phyloP scores from a whole-genome alignment of 2,329 filamentous ascomycete genomes.

The Apiospora saccharicola region DNA sequence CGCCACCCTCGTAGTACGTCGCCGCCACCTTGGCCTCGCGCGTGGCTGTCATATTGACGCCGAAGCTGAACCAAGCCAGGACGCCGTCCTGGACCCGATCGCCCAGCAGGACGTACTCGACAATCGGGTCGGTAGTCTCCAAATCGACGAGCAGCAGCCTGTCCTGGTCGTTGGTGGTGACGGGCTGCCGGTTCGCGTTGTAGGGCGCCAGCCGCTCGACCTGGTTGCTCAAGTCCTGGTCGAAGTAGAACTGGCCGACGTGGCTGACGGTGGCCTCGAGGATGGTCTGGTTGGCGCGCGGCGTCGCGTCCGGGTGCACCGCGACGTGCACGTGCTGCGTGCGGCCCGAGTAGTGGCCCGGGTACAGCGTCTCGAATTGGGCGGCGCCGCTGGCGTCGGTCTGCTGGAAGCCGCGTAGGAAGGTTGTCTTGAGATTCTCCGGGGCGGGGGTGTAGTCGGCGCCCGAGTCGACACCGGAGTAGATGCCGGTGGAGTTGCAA shows the following conservation, averaged over 20 bases:
- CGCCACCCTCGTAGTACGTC: constrained; percentile 35
- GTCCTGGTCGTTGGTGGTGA: constrained; percentile 41
- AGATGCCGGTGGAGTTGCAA: constrained; percentile 55
- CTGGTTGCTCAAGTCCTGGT: constrained; percentile 60
- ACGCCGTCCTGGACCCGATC: constrained; percentile 55
- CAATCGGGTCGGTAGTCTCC: constrained; percentile 12
- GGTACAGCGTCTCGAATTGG: constrained; percentile 51
- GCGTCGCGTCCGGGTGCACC: constrained; percentile 50
- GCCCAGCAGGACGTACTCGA: constrained; percentile 62
- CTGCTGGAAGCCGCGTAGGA: constrained; percentile 49
- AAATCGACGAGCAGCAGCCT: not conserved
- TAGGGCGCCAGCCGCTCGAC: constrained; percentile 56
- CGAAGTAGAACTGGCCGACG: constrained; percentile 72
- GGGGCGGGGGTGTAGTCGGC: constrained; percentile 50
- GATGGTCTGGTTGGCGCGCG: constrained; percentile 54
- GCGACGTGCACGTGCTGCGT: constrained; percentile 58
- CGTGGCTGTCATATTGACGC: constrained; percentile 44
- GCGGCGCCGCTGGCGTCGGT: constrained; percentile 51
- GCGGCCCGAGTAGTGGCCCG: constrained; percentile 53
- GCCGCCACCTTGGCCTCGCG: constrained; percentile 31
- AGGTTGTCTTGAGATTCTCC: constrained; percentile 52
- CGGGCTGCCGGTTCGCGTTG: constrained; percentile 47
- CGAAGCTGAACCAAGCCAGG: constrained; percentile 57
- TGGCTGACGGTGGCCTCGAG: constrained; percentile 60
- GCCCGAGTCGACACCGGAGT: constrained; percentile 52